Percentiles rank a stretch among this genome's conserved stretches.
Conservation (phyloP, 768 basidiomycete species). For the Ramaria sp. region DNA sequence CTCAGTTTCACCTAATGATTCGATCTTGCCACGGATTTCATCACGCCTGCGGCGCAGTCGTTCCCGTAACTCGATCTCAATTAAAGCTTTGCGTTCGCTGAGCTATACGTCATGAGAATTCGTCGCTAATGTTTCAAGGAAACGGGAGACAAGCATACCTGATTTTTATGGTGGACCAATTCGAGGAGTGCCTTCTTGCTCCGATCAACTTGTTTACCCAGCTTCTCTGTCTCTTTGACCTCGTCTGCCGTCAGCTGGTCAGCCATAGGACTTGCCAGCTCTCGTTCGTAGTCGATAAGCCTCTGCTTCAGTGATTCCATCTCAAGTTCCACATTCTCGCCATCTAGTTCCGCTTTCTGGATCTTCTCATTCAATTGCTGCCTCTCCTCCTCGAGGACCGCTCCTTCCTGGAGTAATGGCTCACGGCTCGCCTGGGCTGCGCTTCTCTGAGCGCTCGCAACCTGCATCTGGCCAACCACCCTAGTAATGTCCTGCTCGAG, state of each 20-base stretch:
- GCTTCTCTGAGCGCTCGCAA: conserved; percentile 56
- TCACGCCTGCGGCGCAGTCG: conserved; percentile 69
- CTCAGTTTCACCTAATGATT: conserved; percentile 56
- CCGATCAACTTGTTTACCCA: conserved; percentile 69
- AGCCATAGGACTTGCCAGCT: conserved; percentile 66
- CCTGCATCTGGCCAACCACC: conserved; percentile 60
- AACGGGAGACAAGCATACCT: conserved; percentile 39
- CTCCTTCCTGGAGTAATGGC: conserved; percentile 51
- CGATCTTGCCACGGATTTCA: conserved; percentile 68
- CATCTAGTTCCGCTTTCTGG: conserved; percentile 51
- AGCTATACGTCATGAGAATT: conserved; percentile 32
- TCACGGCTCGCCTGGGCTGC: conserved; percentile 63
- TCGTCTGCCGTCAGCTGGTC: conserved; percentile 69
- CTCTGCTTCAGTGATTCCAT: conserved; percentile 50
- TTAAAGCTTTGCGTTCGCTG: conserved; percentile 61
- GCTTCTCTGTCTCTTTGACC: conserved; percentile 45
- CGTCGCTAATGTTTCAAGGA: conserved; percentile 7
- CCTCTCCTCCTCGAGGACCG: conserved; percentile 50
- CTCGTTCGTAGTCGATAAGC: conserved; percentile 51
- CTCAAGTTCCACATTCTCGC: conserved; percentile 67
- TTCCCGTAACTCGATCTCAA: conserved; percentile 93
- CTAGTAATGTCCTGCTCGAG: conserved; percentile 84
- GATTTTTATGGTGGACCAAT: conserved; percentile 53
- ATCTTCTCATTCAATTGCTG: conserved; percentile 57
- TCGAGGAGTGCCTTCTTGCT: conserved; percentile 62